Conservation (phyloP, 257 asterid species). For the Paulownia fortunei region DNA sequence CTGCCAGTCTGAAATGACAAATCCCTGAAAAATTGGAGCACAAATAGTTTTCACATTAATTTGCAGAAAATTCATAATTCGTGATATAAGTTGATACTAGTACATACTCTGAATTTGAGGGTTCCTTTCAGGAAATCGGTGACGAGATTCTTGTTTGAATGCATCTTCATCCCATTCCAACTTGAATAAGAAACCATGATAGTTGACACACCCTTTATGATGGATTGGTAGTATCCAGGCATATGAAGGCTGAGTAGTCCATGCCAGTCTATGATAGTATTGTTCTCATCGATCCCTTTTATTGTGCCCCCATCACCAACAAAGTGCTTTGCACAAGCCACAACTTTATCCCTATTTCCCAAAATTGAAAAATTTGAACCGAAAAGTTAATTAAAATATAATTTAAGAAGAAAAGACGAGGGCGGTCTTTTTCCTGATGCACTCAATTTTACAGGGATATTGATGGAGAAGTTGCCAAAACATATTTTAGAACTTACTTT, state of each 20-base stretch:
- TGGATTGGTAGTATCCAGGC: conserved; percentile 32
- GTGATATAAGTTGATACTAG: not conserved
- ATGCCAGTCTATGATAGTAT: conserved; percentile 2
- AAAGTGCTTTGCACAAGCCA: conserved; percentile 18
- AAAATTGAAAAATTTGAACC: too few species aligned
- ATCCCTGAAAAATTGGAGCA: conserved; percentile 11
- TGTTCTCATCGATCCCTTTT: conserved; percentile 6
- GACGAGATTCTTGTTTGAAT: conserved; percentile 21
- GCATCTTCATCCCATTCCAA: conserved; percentile 43
- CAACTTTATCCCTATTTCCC: conserved; percentile 17
- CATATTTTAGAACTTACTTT: conserved; percentile 19
- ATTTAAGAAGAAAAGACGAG: too few species aligned
- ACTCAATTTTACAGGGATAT: too few species aligned
- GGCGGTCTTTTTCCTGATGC: too few species aligned
- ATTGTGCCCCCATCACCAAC: conserved; percentile 15
- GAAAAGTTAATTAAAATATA: too few species aligned
- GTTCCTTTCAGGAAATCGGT: conserved; percentile 34
- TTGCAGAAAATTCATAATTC: not conserved
- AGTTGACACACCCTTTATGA: conserved; percentile 34
- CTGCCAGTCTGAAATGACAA: conserved; percentile 35
- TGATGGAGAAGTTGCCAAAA: too few species aligned
- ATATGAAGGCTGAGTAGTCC: conserved; percentile 11
- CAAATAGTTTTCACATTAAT: not conserved
- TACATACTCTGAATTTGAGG: conserved; percentile 22
- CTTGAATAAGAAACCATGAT: conserved; percentile 41